Evolutionary conservation across 1,284 basidiomycete species (phyloP), one percentile per base, ranked within the genome.

Genomic region (Rhodotorula sp.): DNA sequence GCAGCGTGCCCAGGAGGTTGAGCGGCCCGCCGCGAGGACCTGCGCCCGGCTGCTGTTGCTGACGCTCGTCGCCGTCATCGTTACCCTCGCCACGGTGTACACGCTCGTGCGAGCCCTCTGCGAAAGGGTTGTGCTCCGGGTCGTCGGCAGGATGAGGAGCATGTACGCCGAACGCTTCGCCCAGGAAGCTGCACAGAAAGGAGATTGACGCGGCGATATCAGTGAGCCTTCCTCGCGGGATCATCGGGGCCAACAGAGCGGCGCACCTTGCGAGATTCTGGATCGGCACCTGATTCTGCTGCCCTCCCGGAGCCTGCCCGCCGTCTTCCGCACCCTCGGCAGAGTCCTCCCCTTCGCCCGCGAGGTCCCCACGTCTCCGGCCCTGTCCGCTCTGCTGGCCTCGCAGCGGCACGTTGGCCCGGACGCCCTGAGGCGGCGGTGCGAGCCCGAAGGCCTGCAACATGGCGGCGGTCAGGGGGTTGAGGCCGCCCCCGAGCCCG

Each of bases 81-180:
- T 42, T 19, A 17, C 34, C 7, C 14, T 23, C 25, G 19, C 50
- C 45, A 17, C 34, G 42, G 21, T 57, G 34, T 2, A 27, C 27
- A 9, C 45, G 44, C 49, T 72, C 62, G 60, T 68, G 68, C 2
- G 68, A 66, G 9, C 74, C 74, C 57, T 75, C 74, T 46, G 74
- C 72, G 66, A 75, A 75, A 10, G 74, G 74, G 67, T 75, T 75
- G 67, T 75, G 74, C 42, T 45, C 42, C 10, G 72, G 64, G 55
- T 74, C 57, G 67, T 75, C 74, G 56, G 74, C 72, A 41, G 68
- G 67, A 44, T 75, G 67, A 5, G 71, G 59, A 3, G 52, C 54
- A 7, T 60, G 57, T 14, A 50, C 61, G 34, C 69, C 69, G 45
- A 75, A 75, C 5, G 74, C 74, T 23, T 75, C 74, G 45, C 69